Evolutionary conservation across 352 stramenopile genomes (phyloP).

Genomic region (Phytophthora ohioensis): DNA sequence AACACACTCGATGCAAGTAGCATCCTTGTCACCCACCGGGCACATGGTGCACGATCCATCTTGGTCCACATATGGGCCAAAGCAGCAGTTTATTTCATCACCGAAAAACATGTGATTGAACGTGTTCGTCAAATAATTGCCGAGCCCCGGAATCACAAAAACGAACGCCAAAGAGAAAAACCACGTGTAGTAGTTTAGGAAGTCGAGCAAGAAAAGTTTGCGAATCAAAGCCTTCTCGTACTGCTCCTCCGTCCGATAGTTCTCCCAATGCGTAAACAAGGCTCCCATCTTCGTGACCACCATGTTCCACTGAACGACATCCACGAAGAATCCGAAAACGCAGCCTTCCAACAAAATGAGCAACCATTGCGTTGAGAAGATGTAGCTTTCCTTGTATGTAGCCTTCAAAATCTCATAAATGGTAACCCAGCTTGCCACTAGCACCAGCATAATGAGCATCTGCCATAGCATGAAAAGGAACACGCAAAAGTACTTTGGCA

Average conservation of each 20-base stretch:
- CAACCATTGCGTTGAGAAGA: constrained; percentile 89
- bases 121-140: constrained; percentile 87
- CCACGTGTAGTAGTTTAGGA: constrained; percentile 93
- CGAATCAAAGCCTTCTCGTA: constrained; percentile 86
- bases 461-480: constrained; percentile 86
- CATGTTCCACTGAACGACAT: constrained; percentile 92
- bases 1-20: constrained; percentile 76
- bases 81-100: constrained; percentile 89
- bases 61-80: constrained; percentile 85
- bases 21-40: constrained; percentile 71
- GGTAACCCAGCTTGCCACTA: constrained; percentile 88
- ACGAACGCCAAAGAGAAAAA: constrained; percentile 92
- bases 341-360: constrained; percentile 84
- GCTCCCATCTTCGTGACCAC: constrained; percentile 88
- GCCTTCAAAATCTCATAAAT: constrained; percentile 91
- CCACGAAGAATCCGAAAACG: constrained; percentile 88
- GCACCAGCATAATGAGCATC: constrained; percentile 86
- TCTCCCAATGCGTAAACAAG: constrained; percentile 91
- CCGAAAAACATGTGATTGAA: constrained; percentile 86
- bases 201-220: constrained; percentile 89
- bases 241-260: constrained; percentile 87
- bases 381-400: constrained; percentile 74
- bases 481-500: constrained; percentile 82
- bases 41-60: constrained; percentile 71
- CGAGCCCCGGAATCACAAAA: constrained; percentile 86